Evolutionary conservation across 2,329 filamentous ascomycete species (phyloP).

Genomic region (Spiromastix sp.): DNA sequence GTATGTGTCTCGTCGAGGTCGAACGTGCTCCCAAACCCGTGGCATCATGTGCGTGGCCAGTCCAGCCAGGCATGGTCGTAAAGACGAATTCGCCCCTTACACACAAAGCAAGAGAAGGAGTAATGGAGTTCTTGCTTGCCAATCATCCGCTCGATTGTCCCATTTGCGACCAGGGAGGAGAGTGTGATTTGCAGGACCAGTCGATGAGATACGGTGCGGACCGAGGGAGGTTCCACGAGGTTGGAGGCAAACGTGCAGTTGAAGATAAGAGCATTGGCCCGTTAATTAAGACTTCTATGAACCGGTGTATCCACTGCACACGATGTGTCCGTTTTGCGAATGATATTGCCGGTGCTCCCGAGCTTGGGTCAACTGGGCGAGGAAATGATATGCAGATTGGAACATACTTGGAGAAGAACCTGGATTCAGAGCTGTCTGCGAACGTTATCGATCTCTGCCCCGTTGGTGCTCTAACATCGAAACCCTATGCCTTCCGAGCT

Average conservation of each 20-base stretch:
- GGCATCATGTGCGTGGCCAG: slow-evolving; percentile 96
- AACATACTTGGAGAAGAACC: slow-evolving; percentile 88
- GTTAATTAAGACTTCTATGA: slow-evolving; percentile 98
- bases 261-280: slow-evolving; percentile 99
- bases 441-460: slow-evolving; percentile 98
- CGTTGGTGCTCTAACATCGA: slow-evolving; percentile 90
- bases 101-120: slow-evolving; percentile 96
- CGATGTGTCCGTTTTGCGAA: slow-evolving; percentile 96
- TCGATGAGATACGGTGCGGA: slow-evolving; percentile 98
- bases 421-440: slow-evolving; percentile 89
- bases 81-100: slow-evolving; percentile 94
- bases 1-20: slow-evolving; percentile 99
- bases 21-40: slow-evolving; percentile 94
- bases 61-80: slow-evolving; percentile 97
- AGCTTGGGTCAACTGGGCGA: slow-evolving; percentile 87
- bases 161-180: slow-evolving; percentile 96
- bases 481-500: slow-evolving; percentile 94
- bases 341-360: slow-evolving; percentile 89
- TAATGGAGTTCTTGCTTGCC: slow-evolving; percentile 96
- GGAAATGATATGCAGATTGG: slow-evolving; percentile 97
- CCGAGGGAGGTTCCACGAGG: slow-evolving; percentile 91
- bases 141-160: slow-evolving; percentile 96
- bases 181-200: slow-evolving; percentile 98
- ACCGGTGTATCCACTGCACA: slow-evolving; percentile 98
- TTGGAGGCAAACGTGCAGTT: slow-evolving; percentile 89